Percentiles rank a stretch among this genome's conserved stretches.
These are phyloP conservation scores for Trichomonas vaginalis DNA, from an alignment of 208 protist species.

Conservation along the genomic window DNA sequence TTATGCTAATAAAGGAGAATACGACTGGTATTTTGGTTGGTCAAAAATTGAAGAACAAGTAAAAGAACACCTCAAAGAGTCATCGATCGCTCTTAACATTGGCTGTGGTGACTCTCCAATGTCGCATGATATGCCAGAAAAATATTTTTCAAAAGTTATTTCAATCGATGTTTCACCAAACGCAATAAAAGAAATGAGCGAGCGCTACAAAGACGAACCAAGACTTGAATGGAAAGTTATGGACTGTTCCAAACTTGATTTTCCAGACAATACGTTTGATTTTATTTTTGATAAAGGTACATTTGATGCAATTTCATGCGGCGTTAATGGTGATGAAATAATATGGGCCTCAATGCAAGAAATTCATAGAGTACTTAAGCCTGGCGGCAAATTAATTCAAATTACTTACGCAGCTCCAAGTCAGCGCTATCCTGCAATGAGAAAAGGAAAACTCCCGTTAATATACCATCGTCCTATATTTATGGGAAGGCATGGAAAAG, in stretches of 20 bases:
- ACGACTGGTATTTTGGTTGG: conserved; percentile 15
- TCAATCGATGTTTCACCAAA: neutral
- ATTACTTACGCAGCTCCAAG: neutral
- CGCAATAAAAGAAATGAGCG: neutral
- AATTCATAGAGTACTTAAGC: neutral
- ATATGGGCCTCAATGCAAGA: neutral
- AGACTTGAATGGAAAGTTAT: neutral
- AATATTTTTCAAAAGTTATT: neutral
- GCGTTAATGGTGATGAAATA: neutral
- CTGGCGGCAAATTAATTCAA: neutral
- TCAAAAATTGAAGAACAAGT: neutral
- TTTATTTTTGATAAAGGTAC: conserved; percentile 9
- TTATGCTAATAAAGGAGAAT: neutral
- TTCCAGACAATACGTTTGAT: neutral
- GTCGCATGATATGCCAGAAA: neutral
- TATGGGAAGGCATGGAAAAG: neutral
- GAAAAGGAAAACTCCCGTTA: neutral
- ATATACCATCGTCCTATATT: neutral
- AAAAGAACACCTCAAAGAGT: neutral
- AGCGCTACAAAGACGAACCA: neutral
- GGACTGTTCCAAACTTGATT: neutral
- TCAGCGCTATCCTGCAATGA: neutral
- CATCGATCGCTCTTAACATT: neutral
- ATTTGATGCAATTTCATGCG: neutral
- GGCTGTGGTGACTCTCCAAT: neutral